Evolutionary conservation across 495 filamentous ascomycete genomes (phyloP).

Genomic region (Podospora appendiculata): DNA sequence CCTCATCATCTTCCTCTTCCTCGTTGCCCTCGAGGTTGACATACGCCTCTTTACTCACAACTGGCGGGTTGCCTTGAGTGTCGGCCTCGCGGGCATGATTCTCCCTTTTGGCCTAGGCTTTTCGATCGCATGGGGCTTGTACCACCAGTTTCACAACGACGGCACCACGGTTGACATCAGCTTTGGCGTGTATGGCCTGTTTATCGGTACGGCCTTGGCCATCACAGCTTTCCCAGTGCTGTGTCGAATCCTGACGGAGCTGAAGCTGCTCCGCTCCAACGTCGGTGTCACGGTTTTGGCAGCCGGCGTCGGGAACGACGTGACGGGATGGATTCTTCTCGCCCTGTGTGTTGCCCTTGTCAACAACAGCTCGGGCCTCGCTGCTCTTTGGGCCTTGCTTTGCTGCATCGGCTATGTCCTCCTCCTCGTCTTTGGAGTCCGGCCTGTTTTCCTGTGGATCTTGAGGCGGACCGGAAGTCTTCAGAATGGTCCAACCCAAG

Average conservation of each 20-base stretch:
- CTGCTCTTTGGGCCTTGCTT: constrained; percentile 81
- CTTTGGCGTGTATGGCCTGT: constrained; percentile 83
- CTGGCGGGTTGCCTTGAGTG: constrained; percentile 76
- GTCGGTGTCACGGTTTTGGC: constrained; percentile 90
- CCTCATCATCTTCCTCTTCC: constrained; percentile 82
- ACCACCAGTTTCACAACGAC: constrained; percentile 67
- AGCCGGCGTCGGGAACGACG: constrained; percentile 93
- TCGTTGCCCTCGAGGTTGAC: constrained; percentile 90
- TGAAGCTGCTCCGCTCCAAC: constrained; percentile 75
- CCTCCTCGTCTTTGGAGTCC: constrained; percentile 67
- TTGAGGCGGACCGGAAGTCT: constrained; percentile 68
- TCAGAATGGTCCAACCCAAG: constrained; percentile 85
- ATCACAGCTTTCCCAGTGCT: constrained; percentile 97
- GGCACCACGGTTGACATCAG: constrained; percentile 49
- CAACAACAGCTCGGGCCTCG: constrained; percentile 76
- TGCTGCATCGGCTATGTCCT: constrained; percentile 68
- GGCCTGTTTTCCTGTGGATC: constrained; percentile 70
- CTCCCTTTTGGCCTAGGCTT: constrained; percentile 64
- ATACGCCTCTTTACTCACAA: constrained; percentile 76
- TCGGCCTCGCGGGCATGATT: constrained; percentile 79
- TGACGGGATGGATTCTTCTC: constrained; percentile 83
- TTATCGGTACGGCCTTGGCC: constrained; percentile 89
- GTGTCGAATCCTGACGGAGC: constrained; percentile 87
- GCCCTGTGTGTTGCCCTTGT: constrained; percentile 92
- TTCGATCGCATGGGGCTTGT: constrained; percentile 82